A percentile compares a stretch with the other conserved stretches of the same genome.
phyloP scores from a whole-genome alignment of 2,329 filamentous ascomycete genomes.

The Hymenoscyphus infarciens region DNA sequence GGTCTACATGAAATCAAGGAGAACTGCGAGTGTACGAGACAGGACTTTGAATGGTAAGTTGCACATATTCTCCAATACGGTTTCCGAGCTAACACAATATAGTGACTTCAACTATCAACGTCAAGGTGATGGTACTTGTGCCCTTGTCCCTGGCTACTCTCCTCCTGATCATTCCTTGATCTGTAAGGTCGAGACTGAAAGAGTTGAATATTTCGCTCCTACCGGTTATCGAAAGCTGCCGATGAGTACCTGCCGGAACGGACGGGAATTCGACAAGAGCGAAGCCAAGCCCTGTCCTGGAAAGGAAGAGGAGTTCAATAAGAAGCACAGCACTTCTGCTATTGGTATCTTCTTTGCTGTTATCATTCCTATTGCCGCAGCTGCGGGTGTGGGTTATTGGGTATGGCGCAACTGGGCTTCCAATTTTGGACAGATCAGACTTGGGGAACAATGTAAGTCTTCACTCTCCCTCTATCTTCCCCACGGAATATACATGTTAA shows the following conservation, averaged over 20 bases:
- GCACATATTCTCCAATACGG: constrained; percentile 1
- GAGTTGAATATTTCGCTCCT: constrained; percentile 75
- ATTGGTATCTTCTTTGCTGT: constrained; percentile 83
- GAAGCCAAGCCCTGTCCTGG: constrained; percentile 65
- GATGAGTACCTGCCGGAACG: constrained; percentile 79
- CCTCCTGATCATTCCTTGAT: constrained; percentile 57
- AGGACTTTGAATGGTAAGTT: constrained; percentile 88
- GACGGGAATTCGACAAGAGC: constrained; percentile 66
- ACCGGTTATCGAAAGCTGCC: constrained; percentile 89
- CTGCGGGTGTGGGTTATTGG: constrained; percentile 74
- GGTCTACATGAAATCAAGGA: constrained; percentile 65
- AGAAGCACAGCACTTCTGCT: constrained; percentile 67
- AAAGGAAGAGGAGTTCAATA: constrained; percentile 77
- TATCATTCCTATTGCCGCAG: constrained; percentile 67
- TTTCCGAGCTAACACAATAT: constrained; percentile 20
- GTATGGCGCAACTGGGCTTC: constrained; percentile 80
- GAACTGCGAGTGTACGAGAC: constrained; percentile 79
- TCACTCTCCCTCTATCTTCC: neutral
- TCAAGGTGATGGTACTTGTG: constrained; percentile 71
- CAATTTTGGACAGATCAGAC: constrained; percentile 87
- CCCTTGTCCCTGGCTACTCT: constrained; percentile 68
- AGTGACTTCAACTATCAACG: constrained; percentile 94
- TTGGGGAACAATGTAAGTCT: constrained; percentile 63
- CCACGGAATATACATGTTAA: constrained; percentile 19
- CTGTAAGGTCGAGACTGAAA: constrained; percentile 62